These are phyloP conservation scores for Ceratocystis albifundus DNA, from an alignment of 2,329 filamentous ascomycete species.

Conservation along the genomic window DNA sequence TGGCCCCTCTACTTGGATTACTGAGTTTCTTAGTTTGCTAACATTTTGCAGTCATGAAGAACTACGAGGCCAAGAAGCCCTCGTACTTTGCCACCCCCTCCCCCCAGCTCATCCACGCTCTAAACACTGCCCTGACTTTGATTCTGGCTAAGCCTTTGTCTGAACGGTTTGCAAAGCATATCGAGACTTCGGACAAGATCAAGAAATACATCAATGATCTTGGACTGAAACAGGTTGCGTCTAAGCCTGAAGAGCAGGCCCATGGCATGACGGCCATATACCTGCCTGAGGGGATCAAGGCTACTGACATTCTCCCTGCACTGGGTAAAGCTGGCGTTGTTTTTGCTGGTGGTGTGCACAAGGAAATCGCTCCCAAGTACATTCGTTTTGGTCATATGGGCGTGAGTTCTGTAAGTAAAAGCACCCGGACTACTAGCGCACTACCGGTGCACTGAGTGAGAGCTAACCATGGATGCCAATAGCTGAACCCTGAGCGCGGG, in stretches of 20 bases:
- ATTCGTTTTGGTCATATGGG: conserved; percentile 98
- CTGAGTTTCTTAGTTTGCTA: conserved; percentile 18
- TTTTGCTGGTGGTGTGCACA: conserved; percentile 91
- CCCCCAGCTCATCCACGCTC: conserved; percentile 82
- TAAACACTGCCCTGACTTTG: conserved; percentile 79
- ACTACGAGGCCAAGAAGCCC: conserved; percentile 95
- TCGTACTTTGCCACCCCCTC: conserved; percentile 97
- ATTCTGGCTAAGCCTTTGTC: conserved; percentile 70
- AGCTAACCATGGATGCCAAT: conserved; percentile 13
- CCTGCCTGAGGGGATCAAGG: conserved; percentile 71
- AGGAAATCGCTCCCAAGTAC: conserved; percentile 87
- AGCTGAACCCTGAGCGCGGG: conserved; percentile 62
- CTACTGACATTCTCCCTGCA: conserved; percentile 72
- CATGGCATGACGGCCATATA: conserved; percentile 98
- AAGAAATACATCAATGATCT: conserved; percentile 73
- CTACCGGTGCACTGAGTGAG: too few relatives aligned
- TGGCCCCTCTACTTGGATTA: not conserved
- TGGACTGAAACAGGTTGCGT: conserved; percentile 76
- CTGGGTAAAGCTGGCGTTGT: conserved; percentile 78
- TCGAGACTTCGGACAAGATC: conserved; percentile 66
- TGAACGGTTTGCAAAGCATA: conserved; percentile 74
- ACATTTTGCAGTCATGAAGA: conserved; percentile 67
- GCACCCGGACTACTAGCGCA: conserved; percentile 13
- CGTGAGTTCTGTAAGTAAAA: conserved; percentile 60
- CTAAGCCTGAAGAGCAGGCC: conserved; percentile 79